A percentile compares a stretch with the other conserved stretches of the same genome.
Conservation (phyloP, 2,329 filamentous ascomycete genomes). For the Zasmidium angulare region DNA sequence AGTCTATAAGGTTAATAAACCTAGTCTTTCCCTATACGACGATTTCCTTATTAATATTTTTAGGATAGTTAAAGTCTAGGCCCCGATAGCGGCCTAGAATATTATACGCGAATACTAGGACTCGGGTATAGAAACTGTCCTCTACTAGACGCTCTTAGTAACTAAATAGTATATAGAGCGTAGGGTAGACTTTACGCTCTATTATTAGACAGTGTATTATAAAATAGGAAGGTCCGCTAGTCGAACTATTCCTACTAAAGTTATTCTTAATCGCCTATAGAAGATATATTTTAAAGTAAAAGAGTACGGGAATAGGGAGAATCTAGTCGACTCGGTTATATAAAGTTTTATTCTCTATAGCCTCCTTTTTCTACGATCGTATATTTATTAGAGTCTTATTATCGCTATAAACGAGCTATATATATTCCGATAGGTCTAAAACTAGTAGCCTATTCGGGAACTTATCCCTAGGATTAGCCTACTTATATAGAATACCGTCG, state of each 20-base stretch:
- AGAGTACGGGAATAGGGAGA: background rate
- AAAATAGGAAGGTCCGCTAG: background rate
- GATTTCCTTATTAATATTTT: background rate
- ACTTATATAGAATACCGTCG: background rate
- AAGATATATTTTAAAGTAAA: background rate
- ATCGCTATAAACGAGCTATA: background rate
- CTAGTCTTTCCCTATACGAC: background rate
- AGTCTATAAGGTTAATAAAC: background rate
- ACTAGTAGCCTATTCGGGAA: background rate
- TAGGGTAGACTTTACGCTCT: background rate
- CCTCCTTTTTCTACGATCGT: background rate
- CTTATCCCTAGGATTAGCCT: background rate
- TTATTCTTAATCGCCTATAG: background rate
- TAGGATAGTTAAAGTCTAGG: background rate
- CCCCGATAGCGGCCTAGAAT: background rate
- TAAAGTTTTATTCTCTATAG: background rate
- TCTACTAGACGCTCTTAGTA: background rate
- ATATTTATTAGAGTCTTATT: background rate
- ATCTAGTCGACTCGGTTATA: background rate
- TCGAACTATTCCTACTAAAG: background rate
- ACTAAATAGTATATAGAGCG: background rate
- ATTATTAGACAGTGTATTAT: background rate
- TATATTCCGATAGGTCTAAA: background rate
- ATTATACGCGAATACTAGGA: background rate
- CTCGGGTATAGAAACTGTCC: background rate